phyloP scores from a whole-genome alignment of 495 filamentous ascomycete genomes.

The Aspergillus panamensis region DNA sequence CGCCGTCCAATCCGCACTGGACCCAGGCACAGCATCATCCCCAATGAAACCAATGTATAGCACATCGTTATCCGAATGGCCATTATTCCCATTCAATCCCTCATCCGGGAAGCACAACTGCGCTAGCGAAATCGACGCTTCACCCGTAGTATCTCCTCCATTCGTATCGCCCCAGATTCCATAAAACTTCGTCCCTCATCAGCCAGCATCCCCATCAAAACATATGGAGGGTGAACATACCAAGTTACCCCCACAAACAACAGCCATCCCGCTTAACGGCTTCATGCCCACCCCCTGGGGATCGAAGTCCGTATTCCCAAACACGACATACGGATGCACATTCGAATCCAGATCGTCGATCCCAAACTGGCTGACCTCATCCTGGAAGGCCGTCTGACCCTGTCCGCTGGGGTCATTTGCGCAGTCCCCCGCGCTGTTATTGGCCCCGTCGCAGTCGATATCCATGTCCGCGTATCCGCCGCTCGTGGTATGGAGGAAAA shows the following conservation, averaged over 20 bases:
- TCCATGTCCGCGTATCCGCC: constrained; percentile 51
- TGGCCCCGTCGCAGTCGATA: constrained; percentile 64
- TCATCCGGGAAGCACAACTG: constrained; percentile 52
- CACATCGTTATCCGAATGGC: constrained; percentile 47
- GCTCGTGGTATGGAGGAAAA: constrained; percentile 26
- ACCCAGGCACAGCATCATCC: constrained; percentile 44
- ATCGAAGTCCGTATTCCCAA: constrained; percentile 59
- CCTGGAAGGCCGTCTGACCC: constrained; percentile 51
- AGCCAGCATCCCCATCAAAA: not conserved
- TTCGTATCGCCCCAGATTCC: constrained; percentile 68
- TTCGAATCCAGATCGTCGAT: constrained; percentile 58
- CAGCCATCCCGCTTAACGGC: constrained; percentile 60
- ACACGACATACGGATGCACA: constrained; percentile 62
- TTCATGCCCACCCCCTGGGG: constrained; percentile 51
- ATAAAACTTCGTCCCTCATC: constrained; percentile 55
- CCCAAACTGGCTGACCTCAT: constrained; percentile 40
- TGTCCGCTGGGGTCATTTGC: constrained; percentile 50
- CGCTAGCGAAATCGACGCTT: constrained; percentile 55
- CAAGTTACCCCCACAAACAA: constrained; percentile 56
- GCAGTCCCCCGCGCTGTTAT: constrained; percentile 48
- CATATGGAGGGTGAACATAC: constrained; percentile 26
- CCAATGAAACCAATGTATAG: constrained; percentile 57
- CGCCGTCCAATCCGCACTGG: constrained; percentile 49
- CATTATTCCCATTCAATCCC: constrained; percentile 46
- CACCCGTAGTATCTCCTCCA: constrained; percentile 51